These are phyloP conservation scores for Phanerodontia chrysosporium DNA, from an alignment of 768 basidiomycete genomes.

Conservation along the genomic window DNA sequence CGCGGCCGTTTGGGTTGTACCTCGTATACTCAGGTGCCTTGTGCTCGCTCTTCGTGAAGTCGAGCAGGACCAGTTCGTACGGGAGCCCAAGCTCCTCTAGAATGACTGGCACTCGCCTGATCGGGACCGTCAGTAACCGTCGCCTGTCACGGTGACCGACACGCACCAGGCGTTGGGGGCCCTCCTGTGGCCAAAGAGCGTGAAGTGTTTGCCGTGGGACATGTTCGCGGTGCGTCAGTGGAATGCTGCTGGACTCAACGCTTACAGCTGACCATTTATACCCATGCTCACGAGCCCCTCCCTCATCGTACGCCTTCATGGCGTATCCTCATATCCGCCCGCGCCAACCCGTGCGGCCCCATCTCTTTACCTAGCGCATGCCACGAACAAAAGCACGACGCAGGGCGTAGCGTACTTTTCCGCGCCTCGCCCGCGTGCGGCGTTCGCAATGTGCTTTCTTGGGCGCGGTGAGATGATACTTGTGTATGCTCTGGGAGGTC, in stretches of 20 bases:
- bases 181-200: conserved; percentile 10
- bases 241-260: background rate
- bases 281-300: no score
- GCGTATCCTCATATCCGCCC: no score
- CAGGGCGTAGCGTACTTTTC: no score
- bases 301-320: no score
- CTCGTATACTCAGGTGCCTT: conserved; percentile 14
- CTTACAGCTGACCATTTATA: no score
- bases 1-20: conserved; percentile 25
- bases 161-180: conserved; percentile 13
- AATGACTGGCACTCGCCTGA: conserved; percentile 8
- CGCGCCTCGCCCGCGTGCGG: no score
- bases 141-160: background rate
- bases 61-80: conserved; percentile 12
- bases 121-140: background rate
- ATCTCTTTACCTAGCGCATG: no score
- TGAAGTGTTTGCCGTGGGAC: conserved; percentile 19
- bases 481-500: background rate
- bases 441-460: no score
- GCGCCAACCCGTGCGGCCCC: no score
- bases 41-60: conserved; percentile 13
- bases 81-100: conserved; percentile 14
- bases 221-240: background rate
- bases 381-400: no score
- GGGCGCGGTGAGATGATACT: no score